Conservation (phyloP, 768 basidiomycete genomes). For the Tulasnella sp. region DNA sequence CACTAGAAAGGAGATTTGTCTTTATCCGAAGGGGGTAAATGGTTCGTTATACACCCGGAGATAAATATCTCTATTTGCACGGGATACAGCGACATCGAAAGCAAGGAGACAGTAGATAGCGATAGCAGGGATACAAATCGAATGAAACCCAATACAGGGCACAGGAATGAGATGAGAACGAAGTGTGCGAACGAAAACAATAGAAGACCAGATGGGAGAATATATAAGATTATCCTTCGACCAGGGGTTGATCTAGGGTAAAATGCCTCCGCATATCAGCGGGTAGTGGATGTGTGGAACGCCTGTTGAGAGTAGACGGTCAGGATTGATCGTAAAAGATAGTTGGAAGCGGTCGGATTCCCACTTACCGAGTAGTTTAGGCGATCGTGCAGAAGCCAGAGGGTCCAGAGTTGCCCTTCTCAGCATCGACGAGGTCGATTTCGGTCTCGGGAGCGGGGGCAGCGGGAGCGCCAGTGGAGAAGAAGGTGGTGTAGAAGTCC, state of each 20-base stretch:
- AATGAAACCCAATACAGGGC: background rate
- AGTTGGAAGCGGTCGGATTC: background rate
- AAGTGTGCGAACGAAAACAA: background rate
- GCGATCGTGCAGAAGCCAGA: background rate
- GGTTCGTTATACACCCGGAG: background rate
- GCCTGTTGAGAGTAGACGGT: background rate
- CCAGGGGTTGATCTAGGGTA: background rate
- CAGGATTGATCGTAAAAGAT: background rate
- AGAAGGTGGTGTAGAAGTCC: background rate
- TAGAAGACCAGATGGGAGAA: background rate
- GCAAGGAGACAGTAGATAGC: background rate
- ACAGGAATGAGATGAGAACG: background rate
- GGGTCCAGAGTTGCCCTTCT: background rate
- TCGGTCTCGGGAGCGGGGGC: background rate
- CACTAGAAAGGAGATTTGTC: too few relatives aligned
- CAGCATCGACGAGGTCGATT: background rate
- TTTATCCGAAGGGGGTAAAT: background rate
- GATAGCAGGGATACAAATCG: background rate
- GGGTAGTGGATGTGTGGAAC: background rate
- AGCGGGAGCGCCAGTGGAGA: background rate
- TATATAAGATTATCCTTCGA: constrained; percentile 1
- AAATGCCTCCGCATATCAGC: background rate
- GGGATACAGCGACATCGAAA: background rate
- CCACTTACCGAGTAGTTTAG: background rate
- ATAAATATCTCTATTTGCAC: background rate